phyloP scores from a whole-genome alignment of 148 eudicot species.

The Fagopyrum homotropicum region DNA sequence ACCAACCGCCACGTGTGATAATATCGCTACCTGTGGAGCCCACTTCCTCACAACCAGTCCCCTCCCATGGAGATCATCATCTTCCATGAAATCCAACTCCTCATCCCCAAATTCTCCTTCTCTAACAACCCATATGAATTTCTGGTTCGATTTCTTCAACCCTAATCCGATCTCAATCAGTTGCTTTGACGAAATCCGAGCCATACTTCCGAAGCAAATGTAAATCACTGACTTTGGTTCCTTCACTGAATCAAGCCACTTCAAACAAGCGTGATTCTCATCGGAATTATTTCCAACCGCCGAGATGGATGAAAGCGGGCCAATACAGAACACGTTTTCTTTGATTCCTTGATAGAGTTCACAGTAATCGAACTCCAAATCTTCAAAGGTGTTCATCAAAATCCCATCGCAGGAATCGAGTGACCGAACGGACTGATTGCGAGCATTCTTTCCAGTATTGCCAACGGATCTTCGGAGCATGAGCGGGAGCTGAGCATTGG shows the following conservation, averaged over 20 bases:
- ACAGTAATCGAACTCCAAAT: slow-evolving; percentile 17
- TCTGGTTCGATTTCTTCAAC: slow-evolving; percentile 13
- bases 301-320: slow-evolving; percentile 34
- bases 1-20: slow-evolving; percentile 24
- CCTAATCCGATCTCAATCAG: slow-evolving; percentile 21
- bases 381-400: slow-evolving; percentile 21
- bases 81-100: slow-evolving; percentile 9
- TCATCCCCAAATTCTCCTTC: neutral
- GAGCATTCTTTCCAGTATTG: neutral
- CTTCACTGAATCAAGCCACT: slow-evolving; percentile 29
- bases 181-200: neutral
- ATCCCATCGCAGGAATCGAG: slow-evolving; percentile 13
- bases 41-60: slow-evolving; percentile 25
- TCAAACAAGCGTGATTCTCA: slow-evolving; percentile 19
- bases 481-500: slow-evolving; percentile 6
- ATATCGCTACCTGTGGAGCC: slow-evolving; percentile 30
- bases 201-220: slow-evolving; percentile 18
- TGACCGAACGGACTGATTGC: neutral
- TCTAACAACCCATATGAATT: slow-evolving; percentile 19
- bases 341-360: neutral
- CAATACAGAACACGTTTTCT: slow-evolving; percentile 27
- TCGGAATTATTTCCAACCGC: neutral
- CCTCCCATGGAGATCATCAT: slow-evolving; percentile 6
- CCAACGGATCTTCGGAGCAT: neutral
- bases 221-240: slow-evolving; percentile 16